These are phyloP conservation scores for Phytophthora sansomeana DNA, from an alignment of 352 stramenopile species.

Conservation along the genomic window DNA sequence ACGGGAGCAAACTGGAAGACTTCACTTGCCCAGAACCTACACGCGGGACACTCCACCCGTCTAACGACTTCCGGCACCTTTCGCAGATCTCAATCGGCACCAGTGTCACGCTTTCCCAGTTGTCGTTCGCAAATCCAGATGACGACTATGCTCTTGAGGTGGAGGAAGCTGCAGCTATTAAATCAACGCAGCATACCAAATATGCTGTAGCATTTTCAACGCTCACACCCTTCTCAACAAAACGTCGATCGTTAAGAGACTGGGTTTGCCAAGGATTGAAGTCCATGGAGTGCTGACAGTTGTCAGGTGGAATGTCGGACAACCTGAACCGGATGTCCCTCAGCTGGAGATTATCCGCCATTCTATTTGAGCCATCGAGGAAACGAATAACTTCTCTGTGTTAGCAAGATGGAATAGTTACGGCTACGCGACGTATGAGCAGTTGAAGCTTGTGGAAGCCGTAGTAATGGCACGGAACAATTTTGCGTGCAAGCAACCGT, in stretches of 20 bases:
- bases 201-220: no score
- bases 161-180: no score
- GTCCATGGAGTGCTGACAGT: background rate
- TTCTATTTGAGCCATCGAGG: conserved; percentile 1
- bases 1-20: background rate
- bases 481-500: no score
- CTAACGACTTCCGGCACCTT: background rate
- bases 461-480: no score
- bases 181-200: no score
- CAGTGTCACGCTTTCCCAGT: background rate
- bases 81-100: background rate
- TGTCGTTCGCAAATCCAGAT: conserved; percentile 7
- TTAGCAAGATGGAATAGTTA: conserved; percentile 9
- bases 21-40: conserved; percentile 5
- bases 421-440: no score
- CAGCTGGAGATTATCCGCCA: background rate
- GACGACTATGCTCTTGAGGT: no score
- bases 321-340: background rate
- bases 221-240: no score
- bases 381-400: background rate
- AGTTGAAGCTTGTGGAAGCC: no score
- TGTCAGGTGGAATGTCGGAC: background rate
- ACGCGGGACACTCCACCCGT: no score
- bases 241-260: background rate
- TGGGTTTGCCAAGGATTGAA: background rate